These are phyloP conservation scores for Neofusicoccum laricinum DNA, from an alignment of 2,329 filamentous ascomycete genomes.

Conservation along the genomic window DNA sequence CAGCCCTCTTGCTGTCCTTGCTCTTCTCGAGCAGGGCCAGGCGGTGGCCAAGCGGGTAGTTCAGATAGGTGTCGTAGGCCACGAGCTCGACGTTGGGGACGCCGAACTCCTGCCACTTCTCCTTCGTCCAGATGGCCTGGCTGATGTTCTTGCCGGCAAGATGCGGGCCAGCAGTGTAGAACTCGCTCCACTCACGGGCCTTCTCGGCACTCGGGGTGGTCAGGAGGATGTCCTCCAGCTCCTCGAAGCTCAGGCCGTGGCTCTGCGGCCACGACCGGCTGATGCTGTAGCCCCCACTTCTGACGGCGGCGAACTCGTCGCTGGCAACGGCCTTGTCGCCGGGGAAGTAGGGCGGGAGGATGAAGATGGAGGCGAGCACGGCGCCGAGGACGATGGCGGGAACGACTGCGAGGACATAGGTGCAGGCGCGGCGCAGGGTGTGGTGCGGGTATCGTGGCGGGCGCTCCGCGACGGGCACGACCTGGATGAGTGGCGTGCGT, in stretches of 20 bases:
- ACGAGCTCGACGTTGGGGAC: conserved; percentile 44
- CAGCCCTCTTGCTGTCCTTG: conserved; percentile 61
- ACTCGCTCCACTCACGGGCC: conserved; percentile 48
- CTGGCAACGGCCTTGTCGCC: conserved; percentile 27
- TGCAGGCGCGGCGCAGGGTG: conserved; percentile 64
- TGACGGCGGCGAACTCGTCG: conserved; percentile 22
- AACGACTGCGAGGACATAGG: conserved; percentile 48
- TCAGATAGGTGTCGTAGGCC: conserved; percentile 51
- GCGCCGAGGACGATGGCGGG: conserved; percentile 38
- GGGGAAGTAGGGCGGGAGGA: conserved; percentile 31
- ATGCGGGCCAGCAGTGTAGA: conserved; percentile 51
- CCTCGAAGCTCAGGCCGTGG: conserved; percentile 51
- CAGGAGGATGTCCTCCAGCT: conserved; percentile 54
- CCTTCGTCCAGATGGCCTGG: conserved; percentile 51
- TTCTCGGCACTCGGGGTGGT: conserved; percentile 54
- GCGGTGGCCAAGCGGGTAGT: conserved; percentile 49
- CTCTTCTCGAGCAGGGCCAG: conserved; percentile 43
- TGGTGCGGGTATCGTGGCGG: conserved; percentile 54
- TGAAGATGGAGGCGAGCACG: conserved; percentile 37
- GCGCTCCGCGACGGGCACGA: conserved; percentile 54
- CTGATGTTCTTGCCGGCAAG: conserved; percentile 51
- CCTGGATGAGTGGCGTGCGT: conserved; percentile 65
- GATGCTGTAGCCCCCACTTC: conserved; percentile 23
- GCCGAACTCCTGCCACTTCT: conserved; percentile 50
- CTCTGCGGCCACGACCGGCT: conserved; percentile 40